phyloP scores from a whole-genome alignment of 2,329 filamentous ascomycete genomes.

The Rosellinia necatrix region DNA sequence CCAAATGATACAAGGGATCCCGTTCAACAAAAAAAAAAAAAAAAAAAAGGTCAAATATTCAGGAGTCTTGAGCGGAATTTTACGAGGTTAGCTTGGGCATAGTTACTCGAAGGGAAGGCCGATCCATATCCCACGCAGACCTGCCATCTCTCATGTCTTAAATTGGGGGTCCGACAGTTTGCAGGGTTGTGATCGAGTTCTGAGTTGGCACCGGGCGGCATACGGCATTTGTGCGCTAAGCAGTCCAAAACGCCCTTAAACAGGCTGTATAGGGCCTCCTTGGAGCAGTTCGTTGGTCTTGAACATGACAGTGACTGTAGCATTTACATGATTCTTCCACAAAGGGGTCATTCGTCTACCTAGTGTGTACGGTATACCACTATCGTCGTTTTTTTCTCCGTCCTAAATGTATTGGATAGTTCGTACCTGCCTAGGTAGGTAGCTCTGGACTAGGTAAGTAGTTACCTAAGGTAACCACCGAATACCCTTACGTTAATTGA shows the following conservation, averaged over 20 bases:
- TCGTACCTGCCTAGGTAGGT: too few relatives aligned
- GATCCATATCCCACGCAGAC: background rate
- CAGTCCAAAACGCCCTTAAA: slow-evolving; percentile 8
- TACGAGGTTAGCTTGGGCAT: slow-evolving; percentile 17
- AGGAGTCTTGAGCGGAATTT: background rate
- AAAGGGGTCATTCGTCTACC: background rate
- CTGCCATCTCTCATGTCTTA: slow-evolving; percentile 12
- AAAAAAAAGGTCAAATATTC: too few relatives aligned
- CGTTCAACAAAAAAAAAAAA: too few relatives aligned
- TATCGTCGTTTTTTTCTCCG: too few relatives aligned
- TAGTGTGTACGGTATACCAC: background rate
- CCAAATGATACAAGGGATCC: background rate
- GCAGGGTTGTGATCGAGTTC: slow-evolving; percentile 7
- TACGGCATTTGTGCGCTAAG: slow-evolving; percentile 2
- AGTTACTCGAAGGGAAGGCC: too few relatives aligned
- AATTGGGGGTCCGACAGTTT: slow-evolving; percentile 11
- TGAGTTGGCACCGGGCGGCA: slow-evolving; percentile 19
- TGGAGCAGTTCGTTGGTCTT: background rate
- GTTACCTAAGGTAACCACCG: too few relatives aligned
- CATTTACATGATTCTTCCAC: background rate
- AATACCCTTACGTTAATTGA: too few relatives aligned
- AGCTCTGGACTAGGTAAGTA: too few relatives aligned
- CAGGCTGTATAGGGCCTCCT: background rate
- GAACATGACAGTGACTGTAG: too few relatives aligned
- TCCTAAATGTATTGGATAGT: too few relatives aligned